A percentile compares a stretch with the other conserved stretches of the same genome.
These are phyloP conservation scores for Retiboletus fuscus DNA, from an alignment of 1,284 basidiomycete genomes.

Conservation along the genomic window DNA sequence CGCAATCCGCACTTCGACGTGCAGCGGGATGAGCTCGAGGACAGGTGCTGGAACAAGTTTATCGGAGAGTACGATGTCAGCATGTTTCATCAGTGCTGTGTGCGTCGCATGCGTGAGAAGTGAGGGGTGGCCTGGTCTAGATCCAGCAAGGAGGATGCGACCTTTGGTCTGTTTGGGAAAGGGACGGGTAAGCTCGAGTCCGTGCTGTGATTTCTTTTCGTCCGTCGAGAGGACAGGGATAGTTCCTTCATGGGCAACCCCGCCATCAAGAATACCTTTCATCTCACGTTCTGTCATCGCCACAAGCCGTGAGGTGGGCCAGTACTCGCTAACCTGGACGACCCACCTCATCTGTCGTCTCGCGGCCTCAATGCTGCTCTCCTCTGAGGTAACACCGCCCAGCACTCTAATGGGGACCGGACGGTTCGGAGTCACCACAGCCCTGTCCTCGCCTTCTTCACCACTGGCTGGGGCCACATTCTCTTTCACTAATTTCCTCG, in stretches of 20 bases:
- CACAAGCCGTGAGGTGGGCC: constrained; percentile 86
- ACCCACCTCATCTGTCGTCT: constrained; percentile 87
- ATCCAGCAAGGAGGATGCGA: constrained; percentile 89
- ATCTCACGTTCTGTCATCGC: constrained; percentile 78
- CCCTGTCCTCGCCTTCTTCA: constrained; percentile 67
- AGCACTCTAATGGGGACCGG: constrained; percentile 72
- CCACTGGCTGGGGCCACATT: constrained; percentile 30
- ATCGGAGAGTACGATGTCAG: constrained; percentile 92
- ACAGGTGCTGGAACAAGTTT: constrained; percentile 96
- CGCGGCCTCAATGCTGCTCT: constrained; percentile 64
- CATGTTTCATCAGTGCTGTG: constrained; percentile 80
- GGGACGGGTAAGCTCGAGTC: constrained; percentile 45
- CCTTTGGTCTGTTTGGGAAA: constrained; percentile 58
- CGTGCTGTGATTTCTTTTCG: constrained; percentile 40
- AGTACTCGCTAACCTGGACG: constrained; percentile 93
- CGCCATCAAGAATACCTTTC: constrained; percentile 67
- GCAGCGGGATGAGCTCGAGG: constrained; percentile 86
- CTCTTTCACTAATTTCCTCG: constrained; percentile 55
- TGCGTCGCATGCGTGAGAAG: constrained; percentile 91
- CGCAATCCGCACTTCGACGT: constrained; percentile 83
- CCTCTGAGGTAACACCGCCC: constrained; percentile 45
- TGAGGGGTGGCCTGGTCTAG: constrained; percentile 94
- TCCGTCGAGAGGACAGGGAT: constrained; percentile 11
- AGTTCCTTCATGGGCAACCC: constrained; percentile 36
- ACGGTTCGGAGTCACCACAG: constrained; percentile 76